Percentiles rank a stretch among this genome's conserved stretches.
phyloP scores from a whole-genome alignment of 441 rosid species.

The Rhodomyrtus psidioides region DNA sequence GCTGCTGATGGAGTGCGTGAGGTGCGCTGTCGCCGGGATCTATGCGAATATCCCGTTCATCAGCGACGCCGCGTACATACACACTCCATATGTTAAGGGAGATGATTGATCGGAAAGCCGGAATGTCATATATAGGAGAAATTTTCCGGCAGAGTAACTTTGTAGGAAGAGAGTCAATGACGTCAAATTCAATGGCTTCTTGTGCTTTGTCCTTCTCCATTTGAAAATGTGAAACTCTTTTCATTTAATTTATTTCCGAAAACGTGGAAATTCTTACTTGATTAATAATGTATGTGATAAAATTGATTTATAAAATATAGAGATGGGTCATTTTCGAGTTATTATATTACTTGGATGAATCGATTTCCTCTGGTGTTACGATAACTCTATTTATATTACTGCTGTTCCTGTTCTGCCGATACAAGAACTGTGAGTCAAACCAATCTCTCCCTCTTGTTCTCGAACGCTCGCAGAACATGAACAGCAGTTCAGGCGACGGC shows the following conservation, averaged over 20 bases:
- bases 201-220: background rate
- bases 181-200: background rate
- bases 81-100: slow-evolving; percentile 52
- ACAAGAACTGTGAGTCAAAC: background rate
- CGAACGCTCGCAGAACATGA: background rate
- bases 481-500: background rate
- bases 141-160: background rate
- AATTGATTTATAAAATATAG: background rate
- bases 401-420: no score
- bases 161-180: background rate
- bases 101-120: slow-evolving; percentile 10
- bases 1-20: slow-evolving; percentile 42
- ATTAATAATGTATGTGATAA: no score
- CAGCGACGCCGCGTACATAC: slow-evolving; percentile 59
- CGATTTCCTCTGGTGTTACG: background rate
- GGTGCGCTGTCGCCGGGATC: slow-evolving; percentile 55
- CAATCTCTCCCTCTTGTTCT: background rate
- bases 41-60: slow-evolving; percentile 50
- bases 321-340: background rate
- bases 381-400: background rate
- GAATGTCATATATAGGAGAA: background rate
- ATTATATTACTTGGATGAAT: background rate
- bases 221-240: background rate
- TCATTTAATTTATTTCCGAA: background rate
- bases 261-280: background rate